Conservation (phyloP, 306 rosid species). For the Comarum palustre region DNA sequence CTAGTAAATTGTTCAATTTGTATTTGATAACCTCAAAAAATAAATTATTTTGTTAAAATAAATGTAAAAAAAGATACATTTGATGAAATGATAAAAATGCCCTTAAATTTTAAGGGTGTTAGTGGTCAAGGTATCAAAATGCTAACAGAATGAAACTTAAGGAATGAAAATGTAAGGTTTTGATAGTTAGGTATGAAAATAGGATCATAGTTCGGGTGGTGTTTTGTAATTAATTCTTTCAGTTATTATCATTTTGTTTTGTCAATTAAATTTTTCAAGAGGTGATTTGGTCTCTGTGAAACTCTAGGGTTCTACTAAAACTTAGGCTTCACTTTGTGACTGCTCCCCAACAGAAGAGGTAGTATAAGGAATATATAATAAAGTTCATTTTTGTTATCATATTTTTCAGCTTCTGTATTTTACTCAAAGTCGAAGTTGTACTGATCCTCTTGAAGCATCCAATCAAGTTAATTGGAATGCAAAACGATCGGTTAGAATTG, state of each 20-base stretch:
- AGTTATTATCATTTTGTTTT: not conserved
- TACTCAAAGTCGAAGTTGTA: not conserved
- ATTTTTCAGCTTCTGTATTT: not conserved
- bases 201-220: too few species aligned
- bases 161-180: too few species aligned
- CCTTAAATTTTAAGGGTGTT: too few species aligned
- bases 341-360: not conserved
- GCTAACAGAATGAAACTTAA: too few species aligned
- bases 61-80: too few species aligned
- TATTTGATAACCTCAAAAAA: too few species aligned
- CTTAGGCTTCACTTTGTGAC: constrained; percentile 2
- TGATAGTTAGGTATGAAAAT: too few species aligned
- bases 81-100: too few species aligned
- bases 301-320: not conserved
- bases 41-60: too few species aligned
- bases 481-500: not conserved
- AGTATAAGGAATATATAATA: not conserved
- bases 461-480: not conserved
- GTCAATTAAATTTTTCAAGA: not conserved
- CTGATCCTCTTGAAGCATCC: constrained; percentile 11
- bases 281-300: constrained; percentile 3
- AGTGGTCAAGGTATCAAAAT: too few species aligned
- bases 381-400: not conserved
- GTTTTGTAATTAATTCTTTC: too few species aligned
- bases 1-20: too few species aligned